Conservation (phyloP, 225 moss, liverwort and hornwort species). For the Bryoerythrophyllum caledonicum region DNA sequence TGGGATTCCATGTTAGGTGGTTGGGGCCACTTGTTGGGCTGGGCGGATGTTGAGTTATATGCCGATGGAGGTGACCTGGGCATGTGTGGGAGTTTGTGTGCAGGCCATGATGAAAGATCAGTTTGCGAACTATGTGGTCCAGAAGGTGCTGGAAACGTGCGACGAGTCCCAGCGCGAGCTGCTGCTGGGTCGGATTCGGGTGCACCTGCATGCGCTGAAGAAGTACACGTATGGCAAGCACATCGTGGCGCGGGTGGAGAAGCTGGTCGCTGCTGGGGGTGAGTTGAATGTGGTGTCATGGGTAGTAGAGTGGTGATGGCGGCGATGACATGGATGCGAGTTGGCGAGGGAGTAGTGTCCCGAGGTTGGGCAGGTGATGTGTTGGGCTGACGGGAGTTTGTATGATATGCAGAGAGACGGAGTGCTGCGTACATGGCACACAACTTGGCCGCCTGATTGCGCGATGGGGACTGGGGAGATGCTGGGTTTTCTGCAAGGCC, state of each 20-base stretch:
- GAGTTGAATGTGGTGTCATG: slow-evolving; percentile 5
- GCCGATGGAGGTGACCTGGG: not conserved
- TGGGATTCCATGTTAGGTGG: not conserved
- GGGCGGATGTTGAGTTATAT: not conserved
- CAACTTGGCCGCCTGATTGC: slow-evolving; percentile 55
- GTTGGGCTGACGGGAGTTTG: slow-evolving; percentile 8
- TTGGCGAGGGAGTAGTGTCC: not conserved
- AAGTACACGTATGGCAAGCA: slow-evolving; percentile 99
- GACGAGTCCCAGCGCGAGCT: slow-evolving; percentile 95
- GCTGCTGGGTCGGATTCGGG: slow-evolving; percentile 86
- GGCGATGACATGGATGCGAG: not conserved
- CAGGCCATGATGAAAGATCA: slow-evolving; percentile 97
- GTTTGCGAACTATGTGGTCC: slow-evolving; percentile 97
- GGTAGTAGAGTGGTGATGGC: not conserved
- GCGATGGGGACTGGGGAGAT: not conserved
- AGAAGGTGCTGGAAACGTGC: slow-evolving; percentile 98
- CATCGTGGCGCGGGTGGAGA: slow-evolving; percentile 97
- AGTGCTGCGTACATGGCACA: slow-evolving; percentile 95
- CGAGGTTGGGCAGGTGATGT: not conserved
- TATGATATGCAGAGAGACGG: slow-evolving; percentile 78
- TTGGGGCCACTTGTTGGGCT: not conserved
- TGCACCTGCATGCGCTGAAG: slow-evolving; percentile 96
- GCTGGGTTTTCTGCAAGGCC: not conserved
- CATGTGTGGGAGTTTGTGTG: not conserved
- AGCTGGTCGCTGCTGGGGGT: slow-evolving; percentile 99